These are phyloP conservation scores for Porphyrellus sp. DNA, from an alignment of 1,284 basidiomycete species.

Conservation along the genomic window DNA sequence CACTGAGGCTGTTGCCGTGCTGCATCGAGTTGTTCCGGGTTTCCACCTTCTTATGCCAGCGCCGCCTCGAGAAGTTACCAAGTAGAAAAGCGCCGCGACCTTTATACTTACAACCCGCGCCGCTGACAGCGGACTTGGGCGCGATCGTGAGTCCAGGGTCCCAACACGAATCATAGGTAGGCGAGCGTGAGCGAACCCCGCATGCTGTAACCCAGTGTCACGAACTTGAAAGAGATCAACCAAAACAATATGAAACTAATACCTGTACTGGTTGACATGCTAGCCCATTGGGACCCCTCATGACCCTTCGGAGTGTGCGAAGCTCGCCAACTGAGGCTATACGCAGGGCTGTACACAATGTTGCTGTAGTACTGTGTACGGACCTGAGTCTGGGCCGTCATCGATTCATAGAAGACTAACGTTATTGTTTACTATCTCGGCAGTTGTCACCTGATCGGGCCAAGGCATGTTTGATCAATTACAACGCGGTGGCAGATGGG, in stretches of 20 bases:
- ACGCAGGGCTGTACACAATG: too few species aligned
- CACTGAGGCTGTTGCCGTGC: constrained; percentile 35
- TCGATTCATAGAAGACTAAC: too few species aligned
- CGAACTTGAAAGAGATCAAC: not conserved
- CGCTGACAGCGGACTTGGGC: constrained; percentile 19
- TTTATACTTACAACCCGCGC: constrained; percentile 3
- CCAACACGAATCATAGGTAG: not conserved
- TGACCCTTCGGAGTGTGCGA: too few species aligned
- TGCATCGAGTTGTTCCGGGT: constrained; percentile 26
- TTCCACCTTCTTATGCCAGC: constrained; percentile 24
- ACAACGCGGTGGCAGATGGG: too few species aligned
- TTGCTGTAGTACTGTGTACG: too few species aligned
- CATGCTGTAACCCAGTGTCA: constrained; percentile 18
- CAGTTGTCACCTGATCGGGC: too few species aligned
- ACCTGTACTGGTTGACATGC: too few species aligned
- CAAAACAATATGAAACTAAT: not conserved
- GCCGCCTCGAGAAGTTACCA: constrained; percentile 22
- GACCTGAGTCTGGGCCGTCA: too few species aligned
- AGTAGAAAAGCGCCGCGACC: constrained; percentile 11
- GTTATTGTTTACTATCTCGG: too few species aligned
- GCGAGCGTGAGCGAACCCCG: not conserved
- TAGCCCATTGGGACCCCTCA: too few species aligned
- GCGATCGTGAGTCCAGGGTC: constrained; percentile 3
- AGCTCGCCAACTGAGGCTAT: too few species aligned
- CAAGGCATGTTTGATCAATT: too few species aligned